phyloP scores from a whole-genome alignment of 495 filamentous ascomycete species.

The Glutinoglossum americanum region DNA sequence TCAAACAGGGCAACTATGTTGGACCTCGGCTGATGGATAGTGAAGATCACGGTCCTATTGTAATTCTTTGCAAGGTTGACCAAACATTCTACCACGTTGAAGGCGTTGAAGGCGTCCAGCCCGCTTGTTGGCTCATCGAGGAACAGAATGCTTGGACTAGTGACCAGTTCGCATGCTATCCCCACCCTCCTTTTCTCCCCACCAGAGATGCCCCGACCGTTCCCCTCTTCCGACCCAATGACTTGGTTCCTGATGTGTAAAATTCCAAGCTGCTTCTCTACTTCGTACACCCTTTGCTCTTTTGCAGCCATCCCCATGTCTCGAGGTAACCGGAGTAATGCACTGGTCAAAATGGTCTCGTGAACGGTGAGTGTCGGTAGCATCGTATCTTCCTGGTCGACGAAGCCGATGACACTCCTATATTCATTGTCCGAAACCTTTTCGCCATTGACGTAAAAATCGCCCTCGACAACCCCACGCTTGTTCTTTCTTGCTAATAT shows the following conservation, averaged over 20 bases:
- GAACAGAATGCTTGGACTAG: constrained; percentile 91
- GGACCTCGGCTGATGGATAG: constrained; percentile 97
- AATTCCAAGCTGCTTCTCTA: constrained; percentile 89
- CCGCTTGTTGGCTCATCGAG: constrained; percentile 94
- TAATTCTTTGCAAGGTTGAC: constrained; percentile 90
- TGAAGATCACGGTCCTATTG: constrained; percentile 91
- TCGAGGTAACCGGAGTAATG: constrained; percentile 65
- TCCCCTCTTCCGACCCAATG: constrained; percentile 95
- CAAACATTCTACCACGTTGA: constrained; percentile 90
- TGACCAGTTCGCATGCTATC: constrained; percentile 94
- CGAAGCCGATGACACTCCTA: constrained; percentile 80
- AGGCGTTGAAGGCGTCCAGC: constrained; percentile 87
- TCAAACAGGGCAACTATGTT: constrained; percentile 99
- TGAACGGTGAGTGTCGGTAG: constrained; percentile 91
- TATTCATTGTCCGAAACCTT: constrained; percentile 71
- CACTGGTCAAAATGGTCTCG: constrained; percentile 90
- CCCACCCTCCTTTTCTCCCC: constrained; percentile 91
- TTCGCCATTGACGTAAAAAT: constrained; percentile 90
- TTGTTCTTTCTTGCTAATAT: constrained; percentile 97
- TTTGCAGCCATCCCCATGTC: constrained; percentile 78
- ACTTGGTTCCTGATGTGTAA: constrained; percentile 76
- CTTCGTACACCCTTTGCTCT: constrained; percentile 73
- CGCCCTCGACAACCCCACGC: constrained; percentile 50
- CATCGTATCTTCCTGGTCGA: constrained; percentile 98
- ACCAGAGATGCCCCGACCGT: constrained; percentile 83